Percentiles rank a stretch among this genome's conserved stretches.
Conservation (phyloP, 2,329 filamentous ascomycete species). For the Polychaeton citri region DNA sequence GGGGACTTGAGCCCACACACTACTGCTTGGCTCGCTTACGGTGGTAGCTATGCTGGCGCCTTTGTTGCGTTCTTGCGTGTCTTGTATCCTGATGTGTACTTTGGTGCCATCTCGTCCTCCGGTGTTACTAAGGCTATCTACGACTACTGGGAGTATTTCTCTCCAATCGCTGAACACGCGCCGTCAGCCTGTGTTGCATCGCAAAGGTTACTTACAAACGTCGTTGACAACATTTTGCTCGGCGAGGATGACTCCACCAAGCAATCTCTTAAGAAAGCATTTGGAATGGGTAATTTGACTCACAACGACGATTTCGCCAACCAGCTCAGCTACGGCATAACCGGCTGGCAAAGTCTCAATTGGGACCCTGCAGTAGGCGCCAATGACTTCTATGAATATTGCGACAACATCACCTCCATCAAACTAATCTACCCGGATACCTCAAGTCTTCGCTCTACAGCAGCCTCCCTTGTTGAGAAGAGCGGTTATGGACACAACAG, state of each 20-base stretch:
- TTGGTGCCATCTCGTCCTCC: constrained; percentile 66
- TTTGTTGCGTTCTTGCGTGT: constrained; percentile 66
- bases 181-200: constrained; percentile 50
- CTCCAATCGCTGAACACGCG: constrained; percentile 42
- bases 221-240: constrained; percentile 46
- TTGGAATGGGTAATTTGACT: constrained; percentile 37
- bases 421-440: constrained; percentile 30
- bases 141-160: constrained; percentile 55
- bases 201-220: constrained; percentile 47
- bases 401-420: constrained; percentile 40
- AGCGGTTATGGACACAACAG: constrained; percentile 33
- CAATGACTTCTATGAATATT: constrained; percentile 39
- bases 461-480: constrained; percentile 31
- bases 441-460: constrained; percentile 24
- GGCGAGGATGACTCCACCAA: constrained; percentile 30
- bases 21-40: constrained; percentile 65
- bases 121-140: constrained; percentile 66
- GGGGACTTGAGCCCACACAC: constrained; percentile 50
- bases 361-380: constrained; percentile 46
- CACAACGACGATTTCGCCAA: constrained; percentile 42
- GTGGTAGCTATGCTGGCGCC: constrained; percentile 71
- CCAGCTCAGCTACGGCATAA: constrained; percentile 30
- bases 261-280: constrained; percentile 37
- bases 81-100: constrained; percentile 66
- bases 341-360: constrained; percentile 41